phyloP scores from a whole-genome alignment of 371 early-diverging fungal species.

The Saksenaea vasiformis region DNA sequence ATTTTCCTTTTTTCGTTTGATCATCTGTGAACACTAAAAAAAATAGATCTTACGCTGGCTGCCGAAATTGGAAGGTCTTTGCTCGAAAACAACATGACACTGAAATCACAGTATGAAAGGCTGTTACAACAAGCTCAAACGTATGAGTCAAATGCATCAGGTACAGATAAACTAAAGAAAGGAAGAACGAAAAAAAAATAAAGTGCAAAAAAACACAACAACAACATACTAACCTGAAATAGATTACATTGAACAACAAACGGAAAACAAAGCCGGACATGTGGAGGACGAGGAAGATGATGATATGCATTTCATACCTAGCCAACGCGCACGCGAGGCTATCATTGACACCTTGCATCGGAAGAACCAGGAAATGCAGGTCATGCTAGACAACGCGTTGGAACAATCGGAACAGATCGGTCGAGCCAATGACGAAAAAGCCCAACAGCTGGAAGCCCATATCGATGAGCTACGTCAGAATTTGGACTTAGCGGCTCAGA shows the following conservation, averaged over 20 bases:
- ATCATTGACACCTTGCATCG: slow-evolving; percentile 17
- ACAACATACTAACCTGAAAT: slow-evolving; percentile 1
- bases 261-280: not conserved
- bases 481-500: slow-evolving; percentile 24
- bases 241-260: slow-evolving; percentile 6
- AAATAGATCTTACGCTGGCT: slow-evolving; percentile 46
- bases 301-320: slow-evolving; percentile 14
- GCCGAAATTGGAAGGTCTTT: slow-evolving; percentile 51
- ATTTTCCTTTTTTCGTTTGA: not conserved
- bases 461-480: slow-evolving; percentile 12
- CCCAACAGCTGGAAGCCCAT: slow-evolving; percentile 11
- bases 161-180: not conserved
- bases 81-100: slow-evolving; percentile 42
- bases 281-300: not conserved
- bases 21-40: not conserved
- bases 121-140: slow-evolving; percentile 28
- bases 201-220: slow-evolving; percentile 7
- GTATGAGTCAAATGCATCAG: slow-evolving; percentile 3
- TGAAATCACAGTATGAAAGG: slow-evolving; percentile 46
- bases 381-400: slow-evolving; percentile 12
- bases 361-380: slow-evolving; percentile 14
- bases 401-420: slow-evolving; percentile 6
- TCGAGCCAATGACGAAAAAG: slow-evolving; percentile 4
- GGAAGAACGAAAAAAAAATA: slow-evolving; percentile 2
- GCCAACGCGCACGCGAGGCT: slow-evolving; percentile 18